Base-by-base conservation (phyloP, 2,329 filamentous ascomycete genomes). In the Aspergillus carbonarius region DNA sequence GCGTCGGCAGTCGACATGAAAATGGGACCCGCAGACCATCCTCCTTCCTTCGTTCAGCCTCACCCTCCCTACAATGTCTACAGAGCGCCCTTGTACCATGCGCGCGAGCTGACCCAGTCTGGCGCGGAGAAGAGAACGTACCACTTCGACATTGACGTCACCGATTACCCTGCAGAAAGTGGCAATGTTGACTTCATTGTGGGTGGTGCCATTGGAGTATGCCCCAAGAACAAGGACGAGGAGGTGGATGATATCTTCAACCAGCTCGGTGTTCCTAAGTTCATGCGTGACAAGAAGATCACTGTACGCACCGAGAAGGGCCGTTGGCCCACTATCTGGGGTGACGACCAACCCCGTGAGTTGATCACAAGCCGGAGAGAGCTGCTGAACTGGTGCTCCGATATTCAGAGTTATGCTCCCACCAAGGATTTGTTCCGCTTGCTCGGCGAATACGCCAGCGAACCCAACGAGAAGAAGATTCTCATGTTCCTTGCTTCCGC, bases 241-340 rank as follows among this genome's bases (percentile, higher is more conserved):
- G 80, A 89, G 5, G 93, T 99, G 1, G 90, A 97, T 15, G 88
- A 95, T 62, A 81, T 98, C 39, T 85, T 99, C 65, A 87, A 97
- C 70, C 80, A 89, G 23, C 85, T 99, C 17, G 83, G 90, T 67
- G 83, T 98, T 20, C 93, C 93, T 3, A 88, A 86, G 37, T 91
- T 89, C 70, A 82, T 95, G 60, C 89, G 95, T 30, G 90, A 96
- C 77, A 95, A 91, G 81, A 88, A 89, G 13, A 84, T 96, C 17
- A 80, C 89, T 17, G 78, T 98, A 66, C 88, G 87, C 73, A 98
- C 95, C 0, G 86, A 83, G 35, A 85, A 83, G 60, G 93, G 93
- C 34, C 85, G 95, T 51, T 99, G 93, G 93, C 95, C 95, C 4
- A 99, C 95, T 0, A 96, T 99, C 51, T 99, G 95, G 95, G 95